Conservation (phyloP, 2,329 filamentous ascomycete genomes). For the Calonectria pauciramosa region DNA sequence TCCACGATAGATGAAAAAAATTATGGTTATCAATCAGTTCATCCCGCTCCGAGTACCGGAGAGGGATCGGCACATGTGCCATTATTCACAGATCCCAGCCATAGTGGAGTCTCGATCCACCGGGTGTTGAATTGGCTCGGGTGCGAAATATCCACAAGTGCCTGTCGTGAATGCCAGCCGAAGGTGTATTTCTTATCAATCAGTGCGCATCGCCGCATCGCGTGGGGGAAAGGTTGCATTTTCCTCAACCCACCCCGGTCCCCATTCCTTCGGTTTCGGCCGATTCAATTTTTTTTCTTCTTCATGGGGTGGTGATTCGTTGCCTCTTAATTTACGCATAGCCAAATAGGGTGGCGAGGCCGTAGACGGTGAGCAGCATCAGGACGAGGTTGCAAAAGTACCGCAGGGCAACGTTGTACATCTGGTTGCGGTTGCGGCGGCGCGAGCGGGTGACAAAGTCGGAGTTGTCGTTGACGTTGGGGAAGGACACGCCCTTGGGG, state of each 20-base stretch:
- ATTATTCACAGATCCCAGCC: background rate
- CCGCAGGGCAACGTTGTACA: conserved; percentile 50
- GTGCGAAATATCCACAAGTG: background rate
- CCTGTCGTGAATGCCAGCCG: background rate
- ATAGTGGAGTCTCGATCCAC: background rate
- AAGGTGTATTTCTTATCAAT: conserved; percentile 12
- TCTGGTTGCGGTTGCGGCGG: conserved; percentile 51
- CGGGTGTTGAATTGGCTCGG: background rate
- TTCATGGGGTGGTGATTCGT: too few species aligned
- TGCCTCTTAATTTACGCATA: conserved; percentile 24
- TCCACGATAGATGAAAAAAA: background rate
- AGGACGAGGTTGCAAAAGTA: conserved; percentile 38
- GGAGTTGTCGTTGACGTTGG: conserved; percentile 52
- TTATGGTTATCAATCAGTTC: conserved; percentile 2
- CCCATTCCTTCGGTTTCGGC: background rate
- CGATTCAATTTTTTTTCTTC: background rate
- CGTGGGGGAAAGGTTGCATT: background rate
- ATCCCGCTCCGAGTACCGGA: conserved; percentile 5
- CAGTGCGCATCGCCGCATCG: conserved; percentile 4
- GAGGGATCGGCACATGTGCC: background rate
- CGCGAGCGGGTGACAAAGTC: conserved; percentile 52
- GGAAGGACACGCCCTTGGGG: conserved; percentile 52
- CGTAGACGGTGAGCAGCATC: conserved; percentile 26
- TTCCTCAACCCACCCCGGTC: background rate
- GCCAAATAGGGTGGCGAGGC: conserved; percentile 17